Base-by-base conservation (phyloP, 345 rosid species). In the Citrus unshiu region DNA sequence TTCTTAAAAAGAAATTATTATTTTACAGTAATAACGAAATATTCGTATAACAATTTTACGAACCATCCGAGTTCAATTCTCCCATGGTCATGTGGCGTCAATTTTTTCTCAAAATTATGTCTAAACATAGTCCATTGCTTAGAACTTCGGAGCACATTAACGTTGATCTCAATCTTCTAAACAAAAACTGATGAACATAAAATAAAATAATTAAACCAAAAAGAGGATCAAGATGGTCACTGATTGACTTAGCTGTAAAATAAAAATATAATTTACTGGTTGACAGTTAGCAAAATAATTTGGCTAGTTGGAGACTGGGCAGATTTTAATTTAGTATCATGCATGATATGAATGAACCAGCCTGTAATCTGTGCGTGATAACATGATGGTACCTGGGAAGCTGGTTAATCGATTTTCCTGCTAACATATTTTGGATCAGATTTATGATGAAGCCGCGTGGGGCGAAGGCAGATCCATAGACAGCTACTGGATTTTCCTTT, bases 311-410 rank as follows among this genome's bases (percentile, higher is more conserved):
- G 78, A 78, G 39, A 74, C 43, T 43, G 62, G 74, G 51, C 57
- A 74, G 40, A 46, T 46, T 46, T 46, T 13, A 46, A 46, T 12
- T 46, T 0, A 46, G 4, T 46, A 46, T 46, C 57, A 69, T 58
- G 65, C 56, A 78, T 43, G 63, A 39, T 32, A 58, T 30, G 71
- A 27, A 51, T 2, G 37, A 57, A 71, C 80, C 85, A 83, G 78
- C 78, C 80, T 83, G 84, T 72, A 81, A 22, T 66, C 74, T 79
- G 78, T 71, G 56, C 32, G 35, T 9, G 75, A 80, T 83, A 79
- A 79, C 85, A 76, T 76, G 81, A 43, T 25, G 51, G 83, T 32
- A 59, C 51, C 57, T 37, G 74, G 62, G 81, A 59, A 59, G 65
- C 32, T 66, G 69, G 63, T 54, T 65, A 73, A 43, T 40, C 49